Evolutionary conservation across 2,329 filamentous ascomycete species (phyloP), one percentile per base, ranked within the genome.

Genomic region (Tolypocladium endophyticum): DNA sequence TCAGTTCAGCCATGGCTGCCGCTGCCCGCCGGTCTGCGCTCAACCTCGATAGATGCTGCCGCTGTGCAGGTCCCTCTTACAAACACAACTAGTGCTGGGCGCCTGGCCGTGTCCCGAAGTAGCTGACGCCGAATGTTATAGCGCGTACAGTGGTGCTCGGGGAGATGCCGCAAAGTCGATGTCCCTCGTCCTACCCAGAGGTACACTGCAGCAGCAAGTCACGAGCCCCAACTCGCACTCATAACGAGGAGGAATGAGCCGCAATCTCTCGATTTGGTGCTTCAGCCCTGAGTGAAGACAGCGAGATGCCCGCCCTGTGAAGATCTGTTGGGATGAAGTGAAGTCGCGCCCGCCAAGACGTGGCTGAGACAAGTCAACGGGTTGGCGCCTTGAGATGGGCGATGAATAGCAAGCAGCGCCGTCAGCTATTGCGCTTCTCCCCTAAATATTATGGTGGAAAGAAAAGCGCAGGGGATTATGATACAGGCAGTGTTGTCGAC

Each of bases 1-100:
- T 75, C 58, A 69, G 63, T 2, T 75, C 73, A 23, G 72, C 60
- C 68, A 72, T 73, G 39, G 47, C 54, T 33, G 47, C 56, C 47
- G 47, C 54, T 33, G 47, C 56, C 47, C 41, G 55, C 30, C 41
- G 54, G 41, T 39, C 20, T 23, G 14, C 20, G 18, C 50, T 16
- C 20, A 6, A n/a, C 30, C 11, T 36, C 20, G 30, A 23, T 16
- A 7, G 18, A 53, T n/a, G 20, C 20, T 35, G 50, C 50, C 30
- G 30, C 18, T 20, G 30, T 20, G 20, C 7, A 4, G 3, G 11
- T 23, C 20, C 1, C 47, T 23, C 30, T 23, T 20, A 23, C 50
- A 30, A 16, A 16, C 9, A 30, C 50, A 23, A n/a, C 4, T 18
- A 23, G n/a, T 16, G 14, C 14, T 33, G 23, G 30, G 12, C 23